phyloP scores from a whole-genome alignment of 495 filamentous ascomycete species.

The Barbatosphaeria neglecta region DNA sequence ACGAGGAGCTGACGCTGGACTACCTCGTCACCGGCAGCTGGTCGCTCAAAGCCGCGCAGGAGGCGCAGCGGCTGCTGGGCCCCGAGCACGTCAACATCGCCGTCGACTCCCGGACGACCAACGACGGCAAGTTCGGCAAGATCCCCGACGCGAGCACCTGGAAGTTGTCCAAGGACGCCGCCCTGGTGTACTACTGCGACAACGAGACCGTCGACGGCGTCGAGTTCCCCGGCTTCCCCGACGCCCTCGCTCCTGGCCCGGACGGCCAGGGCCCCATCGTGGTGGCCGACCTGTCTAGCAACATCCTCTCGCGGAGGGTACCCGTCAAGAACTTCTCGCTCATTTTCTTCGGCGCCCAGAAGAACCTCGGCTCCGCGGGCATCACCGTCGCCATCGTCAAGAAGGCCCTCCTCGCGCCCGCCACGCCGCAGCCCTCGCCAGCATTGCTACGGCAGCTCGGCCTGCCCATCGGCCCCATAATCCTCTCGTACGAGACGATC shows the following conservation, averaged over 20 bases:
- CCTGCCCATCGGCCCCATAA: slow-evolving; percentile 61
- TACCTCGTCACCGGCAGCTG: slow-evolving; percentile 91
- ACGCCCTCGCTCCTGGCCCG: slow-evolving; percentile 41
- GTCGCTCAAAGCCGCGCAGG: slow-evolving; percentile 85
- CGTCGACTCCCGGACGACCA: slow-evolving; percentile 53
- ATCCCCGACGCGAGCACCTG: slow-evolving; percentile 69
- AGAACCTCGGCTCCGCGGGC: slow-evolving; percentile 80
- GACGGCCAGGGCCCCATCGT: slow-evolving; percentile 54
- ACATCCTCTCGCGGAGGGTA: slow-evolving; percentile 51
- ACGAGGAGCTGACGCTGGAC: slow-evolving; percentile 62
- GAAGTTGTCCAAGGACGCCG: slow-evolving; percentile 62
- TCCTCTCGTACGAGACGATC: slow-evolving; percentile 69
- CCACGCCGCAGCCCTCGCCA: slow-evolving; percentile 42
- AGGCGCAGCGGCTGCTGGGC: slow-evolving; percentile 66
- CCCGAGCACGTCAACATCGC: slow-evolving; percentile 69
- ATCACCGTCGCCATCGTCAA: slow-evolving; percentile 74
- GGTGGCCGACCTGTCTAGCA: slow-evolving; percentile 80
- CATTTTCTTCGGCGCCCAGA: slow-evolving; percentile 78
- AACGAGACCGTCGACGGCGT: slow-evolving; percentile 94
- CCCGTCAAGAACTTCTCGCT: slow-evolving; percentile 62
- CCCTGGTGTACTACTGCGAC: slow-evolving; percentile 82
- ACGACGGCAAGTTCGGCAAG: slow-evolving; percentile 76
- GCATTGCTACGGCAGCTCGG: slow-evolving; percentile 60
- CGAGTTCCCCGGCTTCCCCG: slow-evolving; percentile 75
- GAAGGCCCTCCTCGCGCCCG: slow-evolving; percentile 61